Conservation (phyloP, 163 green algal genomes). For the Botryococcus braunii region DNA sequence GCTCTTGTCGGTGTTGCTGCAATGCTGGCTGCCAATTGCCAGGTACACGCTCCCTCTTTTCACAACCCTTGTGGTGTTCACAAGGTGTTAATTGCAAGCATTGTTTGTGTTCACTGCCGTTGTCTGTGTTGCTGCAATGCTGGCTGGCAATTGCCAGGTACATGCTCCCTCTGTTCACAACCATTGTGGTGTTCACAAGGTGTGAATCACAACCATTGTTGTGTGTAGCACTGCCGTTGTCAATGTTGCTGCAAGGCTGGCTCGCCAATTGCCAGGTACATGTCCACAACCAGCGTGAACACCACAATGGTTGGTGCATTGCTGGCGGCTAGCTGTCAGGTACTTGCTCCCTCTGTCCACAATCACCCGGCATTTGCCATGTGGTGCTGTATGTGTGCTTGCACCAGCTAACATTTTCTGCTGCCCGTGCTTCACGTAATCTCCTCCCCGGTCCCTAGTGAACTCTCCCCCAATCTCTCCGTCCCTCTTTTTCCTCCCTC, state of each 20-base stretch:
- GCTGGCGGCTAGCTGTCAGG: too few relatives aligned
- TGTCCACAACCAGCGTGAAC: too few relatives aligned
- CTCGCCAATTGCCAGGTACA: conserved; percentile 35
- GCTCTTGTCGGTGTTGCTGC: conserved; percentile 59
- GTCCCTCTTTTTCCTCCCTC: too few relatives aligned
- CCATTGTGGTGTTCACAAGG: too few relatives aligned
- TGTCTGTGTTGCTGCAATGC: neutral
- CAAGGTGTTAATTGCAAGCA: neutral
- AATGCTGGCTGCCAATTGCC: conserved; percentile 61
- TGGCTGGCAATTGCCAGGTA: conserved; percentile 34
- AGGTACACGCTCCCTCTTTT: conserved; percentile 1
- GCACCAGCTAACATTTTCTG: too few relatives aligned
- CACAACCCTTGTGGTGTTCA: neutral
- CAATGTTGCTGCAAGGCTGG: neutral
- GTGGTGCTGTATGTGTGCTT: too few relatives aligned
- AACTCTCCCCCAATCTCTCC: too few relatives aligned
- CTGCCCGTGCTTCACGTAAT: too few relatives aligned
- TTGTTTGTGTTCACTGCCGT: neutral
- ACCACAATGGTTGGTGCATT: too few relatives aligned
- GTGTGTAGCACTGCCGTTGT: neutral
- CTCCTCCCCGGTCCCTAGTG: too few relatives aligned
- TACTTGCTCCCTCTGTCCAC: too few relatives aligned
- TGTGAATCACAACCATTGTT: neutral
- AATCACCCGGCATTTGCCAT: too few relatives aligned
- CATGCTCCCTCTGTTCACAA: neutral